Evolutionary conservation across 345 rosid genomes (phyloP).

Genomic region (Gynandropsis gynandra): DNA sequence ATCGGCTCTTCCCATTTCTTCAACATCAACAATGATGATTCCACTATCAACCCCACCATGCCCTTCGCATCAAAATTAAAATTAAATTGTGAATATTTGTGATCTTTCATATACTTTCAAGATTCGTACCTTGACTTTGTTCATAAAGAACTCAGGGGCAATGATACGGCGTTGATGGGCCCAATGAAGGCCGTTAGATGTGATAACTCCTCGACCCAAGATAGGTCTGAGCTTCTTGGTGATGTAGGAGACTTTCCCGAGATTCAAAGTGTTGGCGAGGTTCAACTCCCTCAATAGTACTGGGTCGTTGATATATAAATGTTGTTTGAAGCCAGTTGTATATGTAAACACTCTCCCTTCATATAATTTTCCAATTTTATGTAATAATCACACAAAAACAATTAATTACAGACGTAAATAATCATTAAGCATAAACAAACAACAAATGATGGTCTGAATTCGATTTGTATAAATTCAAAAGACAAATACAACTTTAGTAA

Average conservation of each 20-base stretch:
- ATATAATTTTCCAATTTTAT: too few species aligned
- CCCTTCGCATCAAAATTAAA: constrained; percentile 26
- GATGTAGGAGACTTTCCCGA: constrained; percentile 66
- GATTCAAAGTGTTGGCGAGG: constrained; percentile 41
- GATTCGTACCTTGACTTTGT: constrained; percentile 79
- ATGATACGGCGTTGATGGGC: constrained; percentile 59
- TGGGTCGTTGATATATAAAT: constrained; percentile 56
- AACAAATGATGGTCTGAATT: too few species aligned
- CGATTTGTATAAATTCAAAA: too few species aligned
- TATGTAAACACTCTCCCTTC: constrained; percentile 64
- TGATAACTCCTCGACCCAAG: constrained; percentile 64
- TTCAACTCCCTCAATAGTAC: constrained; percentile 73
- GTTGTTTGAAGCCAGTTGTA: constrained; percentile 63
- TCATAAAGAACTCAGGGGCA: constrained; percentile 68
- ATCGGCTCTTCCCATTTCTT: constrained; percentile 44
- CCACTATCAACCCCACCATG: constrained; percentile 65
- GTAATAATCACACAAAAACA: too few species aligned
- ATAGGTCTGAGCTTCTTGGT: constrained; percentile 52
- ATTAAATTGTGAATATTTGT: too few species aligned
- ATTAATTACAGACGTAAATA: too few species aligned
- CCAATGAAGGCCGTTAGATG: constrained; percentile 66
- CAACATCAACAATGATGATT: constrained; percentile 36
- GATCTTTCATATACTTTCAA: too few species aligned
- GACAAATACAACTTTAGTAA: too few species aligned
- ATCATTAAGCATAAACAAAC: too few species aligned